A percentile compares a stretch with the other conserved stretches of the same genome.
Evolutionary conservation across 2,329 filamentous ascomycete species (phyloP).

Genomic region (Plenodomus lindquistii): DNA sequence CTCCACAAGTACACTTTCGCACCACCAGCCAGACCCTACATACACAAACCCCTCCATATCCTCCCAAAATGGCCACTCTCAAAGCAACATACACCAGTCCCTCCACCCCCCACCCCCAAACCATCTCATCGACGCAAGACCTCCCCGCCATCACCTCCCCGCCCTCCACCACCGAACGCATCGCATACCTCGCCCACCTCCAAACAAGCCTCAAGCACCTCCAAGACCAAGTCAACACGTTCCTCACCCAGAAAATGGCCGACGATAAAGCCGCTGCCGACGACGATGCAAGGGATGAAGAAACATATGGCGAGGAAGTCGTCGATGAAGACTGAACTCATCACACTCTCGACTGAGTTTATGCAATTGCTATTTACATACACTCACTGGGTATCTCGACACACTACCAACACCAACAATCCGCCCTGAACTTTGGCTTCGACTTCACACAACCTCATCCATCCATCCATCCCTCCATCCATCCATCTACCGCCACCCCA

Average conservation of each 20-base stretch:
- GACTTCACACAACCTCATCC: too few relatives aligned
- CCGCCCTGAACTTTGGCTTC: not conserved
- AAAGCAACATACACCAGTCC: conserved; percentile 61
- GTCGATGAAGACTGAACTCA: conserved; percentile 65
- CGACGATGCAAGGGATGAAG: conserved; percentile 57
- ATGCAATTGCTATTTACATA: not conserved
- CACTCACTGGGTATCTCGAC: not conserved
- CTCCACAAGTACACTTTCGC: not conserved
- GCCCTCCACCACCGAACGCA: conserved; percentile 54
- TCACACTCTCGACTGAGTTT: not conserved
- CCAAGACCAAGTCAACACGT: conserved; percentile 70
- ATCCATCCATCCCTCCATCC: too few relatives aligned
- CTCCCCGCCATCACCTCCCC: conserved; percentile 25
- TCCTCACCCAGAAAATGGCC: conserved; percentile 75
- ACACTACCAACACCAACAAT: not conserved
- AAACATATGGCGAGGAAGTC: conserved; percentile 85
- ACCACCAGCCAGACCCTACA: not conserved
- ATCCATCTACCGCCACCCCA: not conserved
- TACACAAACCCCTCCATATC: not conserved
- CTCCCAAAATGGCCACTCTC: conserved; percentile 41
- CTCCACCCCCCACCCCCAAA: conserved; percentile 32
- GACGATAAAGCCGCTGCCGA: conserved; percentile 60
- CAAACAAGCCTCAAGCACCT: conserved; percentile 60
- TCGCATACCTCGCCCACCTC: conserved; percentile 63
- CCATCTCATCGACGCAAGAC: conserved; percentile 23